Conservation (phyloP, 306 rosid genomes). For the Arachis stenosperma region DNA sequence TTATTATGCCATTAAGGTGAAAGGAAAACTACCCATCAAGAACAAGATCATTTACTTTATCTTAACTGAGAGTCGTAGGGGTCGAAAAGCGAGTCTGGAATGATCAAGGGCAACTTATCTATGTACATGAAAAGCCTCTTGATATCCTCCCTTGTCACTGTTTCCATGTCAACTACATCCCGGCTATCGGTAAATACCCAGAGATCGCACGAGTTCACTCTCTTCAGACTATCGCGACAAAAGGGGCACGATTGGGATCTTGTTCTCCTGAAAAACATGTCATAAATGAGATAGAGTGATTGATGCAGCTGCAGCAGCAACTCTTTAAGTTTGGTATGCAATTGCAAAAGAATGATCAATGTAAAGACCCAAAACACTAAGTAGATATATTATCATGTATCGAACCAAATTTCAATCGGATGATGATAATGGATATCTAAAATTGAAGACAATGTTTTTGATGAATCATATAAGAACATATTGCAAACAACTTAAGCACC, state of each 20-base stretch:
- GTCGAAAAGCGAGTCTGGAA: slow-evolving; percentile 83
- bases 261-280: slow-evolving; percentile 64
- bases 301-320: too few species aligned
- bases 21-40: slow-evolving; percentile 40
- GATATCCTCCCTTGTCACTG: slow-evolving; percentile 82
- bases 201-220: slow-evolving; percentile 90
- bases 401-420: not conserved
- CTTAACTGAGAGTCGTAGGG: slow-evolving; percentile 82
- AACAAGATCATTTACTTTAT: slow-evolving; percentile 41
- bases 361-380: too few species aligned
- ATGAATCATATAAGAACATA: not conserved
- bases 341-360: too few species aligned
- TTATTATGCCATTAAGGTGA: slow-evolving; percentile 39
- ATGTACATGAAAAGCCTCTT: slow-evolving; percentile 85
- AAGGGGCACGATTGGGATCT: slow-evolving; percentile 95
- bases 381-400: not conserved
- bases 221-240: slow-evolving; percentile 88
- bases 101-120: slow-evolving; percentile 81
- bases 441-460: not conserved
- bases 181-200: slow-evolving; percentile 81
- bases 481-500: not conserved
- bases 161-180: slow-evolving; percentile 79
- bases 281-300: not conserved
- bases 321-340: too few species aligned
- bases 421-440: not conserved